Base-by-base conservation (phyloP, 768 basidiomycete species). In the Xerocomellus dryophilus region DNA sequence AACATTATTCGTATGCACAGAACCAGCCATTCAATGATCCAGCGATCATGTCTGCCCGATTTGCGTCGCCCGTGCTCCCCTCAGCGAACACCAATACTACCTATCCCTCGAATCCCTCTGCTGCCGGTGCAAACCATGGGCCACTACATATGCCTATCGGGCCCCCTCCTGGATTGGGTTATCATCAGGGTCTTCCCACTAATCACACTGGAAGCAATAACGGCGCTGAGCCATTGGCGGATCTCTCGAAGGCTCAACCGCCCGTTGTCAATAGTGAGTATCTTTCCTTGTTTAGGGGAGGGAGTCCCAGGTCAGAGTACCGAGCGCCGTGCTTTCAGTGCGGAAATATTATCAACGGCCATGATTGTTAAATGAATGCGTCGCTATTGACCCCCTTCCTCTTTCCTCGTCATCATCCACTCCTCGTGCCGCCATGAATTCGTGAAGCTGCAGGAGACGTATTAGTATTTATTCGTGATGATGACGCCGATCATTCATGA, bases 291-390 rank as follows among this genome's bases (percentile, higher is more conserved):
- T 72, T 73, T 69, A 81, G 85, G 86, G 86, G 87, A 86, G 85
- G 88, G 86, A 81, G 74, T 75, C 76, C 75, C 71, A 74, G 86
- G 85, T 78, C 84, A 83, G 81, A 80, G 85, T 90, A 88, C 87
- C 89, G 80, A 90, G 86, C 75, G 73, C 86, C 85, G 84, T 88
- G 78, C 87, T 86, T 88, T 87, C 86, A 90, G 88, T 87, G 84
- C 86, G 86, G 84, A 86, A 84, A 81, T 75, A 82, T 76, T 82
- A 81, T 74, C 77, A 83, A 80, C 84, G 80, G 69, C 80, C 79
- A 76, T 88, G 78, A 88, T 67, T 63, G 55, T 61, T 62, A 62
- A 67, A 69, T 69, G 65, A 66, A 70, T 74, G 69, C 74, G 44
- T 61, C 65, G 46, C 56, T 63, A 31, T 48, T 66, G 21, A 51